Conservation (phyloP, 176 grass and related monocot genomes). For the Guadua angustifolia region DNA sequence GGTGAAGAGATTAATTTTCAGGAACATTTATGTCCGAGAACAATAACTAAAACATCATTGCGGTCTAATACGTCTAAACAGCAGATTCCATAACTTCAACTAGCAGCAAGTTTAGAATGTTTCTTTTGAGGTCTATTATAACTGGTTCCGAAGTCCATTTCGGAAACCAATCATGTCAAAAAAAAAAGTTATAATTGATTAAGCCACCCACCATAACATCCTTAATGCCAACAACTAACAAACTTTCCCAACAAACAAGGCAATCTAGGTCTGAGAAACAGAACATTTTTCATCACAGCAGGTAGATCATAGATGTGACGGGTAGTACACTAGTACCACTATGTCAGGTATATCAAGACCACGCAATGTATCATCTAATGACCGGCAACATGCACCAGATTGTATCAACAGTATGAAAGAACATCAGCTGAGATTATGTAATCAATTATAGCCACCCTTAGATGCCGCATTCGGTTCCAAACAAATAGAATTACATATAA, state of each 20-base stretch:
- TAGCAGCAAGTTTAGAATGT: conserved; percentile 8
- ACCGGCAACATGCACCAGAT: background rate
- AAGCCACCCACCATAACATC: conserved; percentile 31
- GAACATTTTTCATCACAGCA: background rate
- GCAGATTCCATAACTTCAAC: conserved; percentile 15
- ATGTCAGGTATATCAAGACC: background rate
- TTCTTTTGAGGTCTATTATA: background rate
- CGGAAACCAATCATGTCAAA: conserved; percentile 9
- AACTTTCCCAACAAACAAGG: conserved; percentile 36
- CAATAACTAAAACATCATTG: background rate
- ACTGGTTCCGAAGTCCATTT: background rate
- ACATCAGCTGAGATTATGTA: conserved; percentile 51
- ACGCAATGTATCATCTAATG: background rate
- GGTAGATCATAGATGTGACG: conserved; percentile 28
- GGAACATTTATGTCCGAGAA: background rate
- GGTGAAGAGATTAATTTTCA: background rate
- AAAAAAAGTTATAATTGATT: background rate
- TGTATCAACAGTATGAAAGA: conserved; percentile 20
- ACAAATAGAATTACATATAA: conserved; percentile 68
- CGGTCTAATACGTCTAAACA: background rate
- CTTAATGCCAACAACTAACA: conserved; percentile 41
- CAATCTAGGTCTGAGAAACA: conserved; percentile 44
- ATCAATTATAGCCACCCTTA: conserved; percentile 52
- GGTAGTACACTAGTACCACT: background rate
- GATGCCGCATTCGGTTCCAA: conserved; percentile 60